Conservation (phyloP, 805 yeast genomes). For the Saccharomycopsis sp. region DNA sequence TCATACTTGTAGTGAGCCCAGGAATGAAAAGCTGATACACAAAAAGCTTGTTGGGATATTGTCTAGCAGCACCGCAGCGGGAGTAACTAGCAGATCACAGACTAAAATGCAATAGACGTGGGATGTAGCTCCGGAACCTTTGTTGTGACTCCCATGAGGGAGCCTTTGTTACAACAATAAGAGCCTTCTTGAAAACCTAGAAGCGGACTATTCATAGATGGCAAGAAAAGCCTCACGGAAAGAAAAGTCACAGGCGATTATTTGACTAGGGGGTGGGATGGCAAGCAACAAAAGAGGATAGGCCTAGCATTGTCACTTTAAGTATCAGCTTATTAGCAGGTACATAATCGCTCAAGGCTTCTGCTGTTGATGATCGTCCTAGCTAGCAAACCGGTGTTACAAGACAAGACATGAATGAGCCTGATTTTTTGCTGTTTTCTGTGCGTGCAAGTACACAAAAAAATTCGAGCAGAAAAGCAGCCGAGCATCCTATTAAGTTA, state of each 20-base stretch:
- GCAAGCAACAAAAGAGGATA: neutral
- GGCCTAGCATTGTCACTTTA: neutral
- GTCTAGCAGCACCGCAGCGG: neutral
- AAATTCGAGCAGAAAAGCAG: neutral
- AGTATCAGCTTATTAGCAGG: neutral
- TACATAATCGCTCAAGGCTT: neutral
- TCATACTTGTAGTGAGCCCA: too few species aligned
- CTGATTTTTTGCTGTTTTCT: neutral
- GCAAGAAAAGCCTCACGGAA: too few species aligned
- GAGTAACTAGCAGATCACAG: too few species aligned
- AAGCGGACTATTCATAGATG: too few species aligned
- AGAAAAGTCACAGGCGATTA: too few species aligned
- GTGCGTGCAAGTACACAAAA: neutral
- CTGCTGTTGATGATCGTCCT: neutral
- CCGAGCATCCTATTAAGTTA: neutral
- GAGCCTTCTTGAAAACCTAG: too few species aligned
- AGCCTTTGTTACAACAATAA: too few species aligned
- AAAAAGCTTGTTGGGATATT: neutral
- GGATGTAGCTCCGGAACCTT: too few species aligned
- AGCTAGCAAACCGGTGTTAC: neutral
- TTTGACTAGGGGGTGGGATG: neutral
- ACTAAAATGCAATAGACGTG: too few species aligned
- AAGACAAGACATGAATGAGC: neutral
- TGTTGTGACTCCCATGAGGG: too few species aligned
- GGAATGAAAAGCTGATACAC: neutral